Percentiles rank a stretch among this genome's conserved stretches.
phyloP scores from a whole-genome alignment of 192 early-diverging fungal species.

The Linnemannia zychae region DNA sequence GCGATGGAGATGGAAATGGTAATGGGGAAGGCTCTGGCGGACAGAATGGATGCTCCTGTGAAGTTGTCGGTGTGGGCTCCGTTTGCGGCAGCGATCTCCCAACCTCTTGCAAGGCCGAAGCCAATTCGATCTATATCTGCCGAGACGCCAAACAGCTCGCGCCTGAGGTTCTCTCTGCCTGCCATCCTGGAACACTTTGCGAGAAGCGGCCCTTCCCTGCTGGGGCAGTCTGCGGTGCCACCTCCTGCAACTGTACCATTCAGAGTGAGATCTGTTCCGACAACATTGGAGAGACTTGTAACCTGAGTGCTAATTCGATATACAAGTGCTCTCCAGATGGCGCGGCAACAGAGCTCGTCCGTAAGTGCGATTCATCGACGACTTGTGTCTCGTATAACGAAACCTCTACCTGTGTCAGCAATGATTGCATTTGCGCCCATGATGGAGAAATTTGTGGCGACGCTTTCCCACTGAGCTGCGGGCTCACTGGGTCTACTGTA shows the following conservation, averaged over 20 bases:
- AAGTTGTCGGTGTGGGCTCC: background rate
- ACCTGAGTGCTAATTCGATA: background rate
- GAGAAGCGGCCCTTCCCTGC: background rate
- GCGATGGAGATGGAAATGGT: background rate
- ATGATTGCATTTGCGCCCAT: background rate
- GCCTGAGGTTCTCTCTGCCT: background rate
- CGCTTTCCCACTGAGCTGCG: background rate
- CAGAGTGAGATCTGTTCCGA: background rate
- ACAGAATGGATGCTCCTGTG: background rate
- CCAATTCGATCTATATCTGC: slow-evolving; percentile 11
- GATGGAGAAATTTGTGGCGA: slow-evolving; percentile 8
- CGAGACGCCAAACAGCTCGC: background rate
- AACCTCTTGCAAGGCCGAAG: background rate
- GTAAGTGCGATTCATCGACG: background rate
- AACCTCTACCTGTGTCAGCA: background rate
- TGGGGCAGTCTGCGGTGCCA: background rate
- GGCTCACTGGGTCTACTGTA: background rate
- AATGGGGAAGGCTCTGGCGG: too few relatives aligned
- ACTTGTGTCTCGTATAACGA: background rate
- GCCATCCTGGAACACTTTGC: slow-evolving; percentile 2
- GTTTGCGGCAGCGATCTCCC: background rate
- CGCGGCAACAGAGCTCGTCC: background rate
- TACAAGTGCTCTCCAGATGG: background rate
- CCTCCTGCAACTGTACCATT: slow-evolving; percentile 10
- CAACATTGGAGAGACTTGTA: background rate